Evolutionary conservation across 306 rosid species (phyloP), one percentile per base, ranked within the genome.

Genomic region (Quercus bicolor): DNA sequence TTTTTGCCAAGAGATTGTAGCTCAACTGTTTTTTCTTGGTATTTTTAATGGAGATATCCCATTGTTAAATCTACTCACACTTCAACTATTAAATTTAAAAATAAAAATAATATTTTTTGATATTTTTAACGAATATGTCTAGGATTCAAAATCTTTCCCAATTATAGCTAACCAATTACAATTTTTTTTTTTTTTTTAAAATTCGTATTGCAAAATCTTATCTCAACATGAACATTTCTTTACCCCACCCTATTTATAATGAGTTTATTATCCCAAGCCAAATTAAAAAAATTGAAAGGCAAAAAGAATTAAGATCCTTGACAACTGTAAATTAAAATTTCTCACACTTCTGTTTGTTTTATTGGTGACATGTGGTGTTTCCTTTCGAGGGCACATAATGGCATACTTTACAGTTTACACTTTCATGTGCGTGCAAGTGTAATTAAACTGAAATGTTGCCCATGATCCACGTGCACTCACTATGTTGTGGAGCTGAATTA

Each of bases 391-490:
- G 56, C 68, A 66, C 68, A 72, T 66, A n/a, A 19, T 9, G 28
- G 14, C 52, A 52, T 29, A n/a, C 79, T 40, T 48, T 51, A 40
- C n/a, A 29, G 19, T 4, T 28, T 64, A 40, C n/a, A 64, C 34
- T 11, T 64, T 29, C 70, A 5, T 43, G 70, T 64, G 70, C 31
- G 19, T 5, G 70, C n/a, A 64, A n/a, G 9, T 48, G 29, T 66
- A 52, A 53, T 12, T 9, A 54, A 28, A 51, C 19, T 51, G 3
- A 20, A 10, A 20, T 33, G 20, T 33, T 37, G 28, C 74, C 80
- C 56, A 77, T 33, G 34, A 68, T 72, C 55, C 74, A 68, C 74
- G 7, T 66, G 65, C 31, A 52, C 56, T 31, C 73, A 77, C 65
- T 18, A 12, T 9, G 34, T 26, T 48, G 7, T 19, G 48, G 29